Evolutionary conservation across 2,329 filamentous ascomycete species (phyloP).

Genomic region (Aspergillus sp.): DNA sequence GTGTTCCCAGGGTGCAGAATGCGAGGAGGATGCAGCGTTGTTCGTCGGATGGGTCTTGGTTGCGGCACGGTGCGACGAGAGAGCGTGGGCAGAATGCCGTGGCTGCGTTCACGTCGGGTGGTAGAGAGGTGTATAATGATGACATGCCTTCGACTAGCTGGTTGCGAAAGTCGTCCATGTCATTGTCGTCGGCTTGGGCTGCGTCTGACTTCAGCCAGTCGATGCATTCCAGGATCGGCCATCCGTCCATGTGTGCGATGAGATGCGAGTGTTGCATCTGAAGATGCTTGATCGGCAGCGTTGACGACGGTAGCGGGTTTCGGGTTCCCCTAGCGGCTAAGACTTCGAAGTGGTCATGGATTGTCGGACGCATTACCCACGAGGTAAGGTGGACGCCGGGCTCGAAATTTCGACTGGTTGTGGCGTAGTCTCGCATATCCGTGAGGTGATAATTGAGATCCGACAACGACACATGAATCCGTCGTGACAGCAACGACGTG

Average conservation of each 20-base stretch:
- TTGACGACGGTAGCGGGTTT: conserved; percentile 53
- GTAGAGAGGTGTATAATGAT: conserved; percentile 34
- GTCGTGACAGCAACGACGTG: conserved; percentile 56
- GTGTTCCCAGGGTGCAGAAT: conserved; percentile 54
- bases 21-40: conserved; percentile 40
- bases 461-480: conserved; percentile 61
- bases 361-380: conserved; percentile 37
- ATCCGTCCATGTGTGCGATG: conserved; percentile 34
- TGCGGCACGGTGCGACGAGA: conserved; percentile 28
- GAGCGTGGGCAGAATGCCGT: conserved; percentile 30
- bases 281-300: conserved; percentile 45
- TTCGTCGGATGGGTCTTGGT: conserved; percentile 13
- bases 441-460: conserved; percentile 54
- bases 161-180: conserved; percentile 32
- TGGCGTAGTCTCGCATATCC: conserved; percentile 52
- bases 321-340: conserved; percentile 48
- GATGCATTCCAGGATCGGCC: conserved; percentile 27
- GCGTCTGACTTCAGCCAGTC: conserved; percentile 24
- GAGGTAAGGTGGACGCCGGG: conserved; percentile 35
- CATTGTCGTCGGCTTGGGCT: conserved; percentile 11
- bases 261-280: conserved; percentile 49
- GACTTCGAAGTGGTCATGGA: conserved; percentile 54
- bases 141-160: conserved; percentile 36
- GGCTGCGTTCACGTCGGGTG: conserved; percentile 22
- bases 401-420: conserved; percentile 18